Conservation (phyloP, 1,284 basidiomycete genomes). For the Afroboletus lepidellus region DNA sequence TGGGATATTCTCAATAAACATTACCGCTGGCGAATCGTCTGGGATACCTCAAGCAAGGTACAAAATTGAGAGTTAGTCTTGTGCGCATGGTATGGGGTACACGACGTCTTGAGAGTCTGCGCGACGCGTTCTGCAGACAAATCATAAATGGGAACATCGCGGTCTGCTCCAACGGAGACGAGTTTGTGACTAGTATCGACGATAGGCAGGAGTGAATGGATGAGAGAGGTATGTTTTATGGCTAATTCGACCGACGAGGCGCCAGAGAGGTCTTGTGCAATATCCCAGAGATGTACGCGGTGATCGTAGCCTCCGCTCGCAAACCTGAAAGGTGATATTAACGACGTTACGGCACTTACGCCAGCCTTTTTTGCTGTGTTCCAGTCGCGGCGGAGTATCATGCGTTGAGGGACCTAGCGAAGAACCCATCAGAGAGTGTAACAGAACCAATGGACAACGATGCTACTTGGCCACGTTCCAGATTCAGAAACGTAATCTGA, state of each 20-base stretch:
- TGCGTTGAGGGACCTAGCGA: slow-evolving; percentile 9
- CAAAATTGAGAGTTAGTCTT: slow-evolving; percentile 38
- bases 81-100: slow-evolving; percentile 46
- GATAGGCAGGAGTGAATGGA: slow-evolving; percentile 45
- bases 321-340: slow-evolving; percentile 42
- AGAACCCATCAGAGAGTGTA: slow-evolving; percentile 10
- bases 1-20: slow-evolving; percentile 18
- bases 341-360: slow-evolving; percentile 41
- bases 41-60: slow-evolving; percentile 44
- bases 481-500: slow-evolving; percentile 33
- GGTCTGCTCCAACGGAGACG: slow-evolving; percentile 48
- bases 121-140: slow-evolving; percentile 43
- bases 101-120: slow-evolving; percentile 42
- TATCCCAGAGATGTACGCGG: slow-evolving; percentile 45
- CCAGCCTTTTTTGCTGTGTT: slow-evolving; percentile 37
- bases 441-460: background rate
- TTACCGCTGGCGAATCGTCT: background rate
- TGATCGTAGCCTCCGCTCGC: slow-evolving; percentile 54
- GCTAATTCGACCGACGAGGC: slow-evolving; percentile 32
- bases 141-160: slow-evolving; percentile 46
- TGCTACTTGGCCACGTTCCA: slow-evolving; percentile 23
- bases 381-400: slow-evolving; percentile 31
- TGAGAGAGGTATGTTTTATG: slow-evolving; percentile 44
- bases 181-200: slow-evolving; percentile 48
- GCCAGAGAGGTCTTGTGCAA: slow-evolving; percentile 34